Evolutionary conservation across 2,329 filamentous ascomycete genomes (phyloP).

Genomic region (Tricladium varicosporioides): DNA sequence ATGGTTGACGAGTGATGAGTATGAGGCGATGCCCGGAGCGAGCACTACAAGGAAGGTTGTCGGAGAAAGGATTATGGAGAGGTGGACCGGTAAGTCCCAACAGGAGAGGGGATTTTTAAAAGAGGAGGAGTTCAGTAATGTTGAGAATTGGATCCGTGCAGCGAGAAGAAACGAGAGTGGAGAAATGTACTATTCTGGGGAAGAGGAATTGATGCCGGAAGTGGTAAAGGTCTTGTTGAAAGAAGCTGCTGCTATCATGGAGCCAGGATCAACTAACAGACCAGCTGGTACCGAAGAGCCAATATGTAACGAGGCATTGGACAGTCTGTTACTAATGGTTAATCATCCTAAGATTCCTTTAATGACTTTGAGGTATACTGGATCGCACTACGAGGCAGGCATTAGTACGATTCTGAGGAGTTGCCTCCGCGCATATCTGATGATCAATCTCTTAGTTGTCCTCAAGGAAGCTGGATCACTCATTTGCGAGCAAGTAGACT

Average conservation of each 20-base stretch:
- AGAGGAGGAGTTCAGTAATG: not conserved
- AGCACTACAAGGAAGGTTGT: not conserved
- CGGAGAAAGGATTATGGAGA: not conserved
- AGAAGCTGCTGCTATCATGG: not conserved
- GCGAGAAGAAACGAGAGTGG: not conserved
- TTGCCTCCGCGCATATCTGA: not conserved
- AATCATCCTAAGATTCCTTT: not conserved
- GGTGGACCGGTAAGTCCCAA: not conserved
- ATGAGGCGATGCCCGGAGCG: not conserved
- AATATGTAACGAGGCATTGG: not conserved
- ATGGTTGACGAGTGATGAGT: not conserved
- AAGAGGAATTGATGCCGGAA: not conserved
- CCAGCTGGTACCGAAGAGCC: not conserved
- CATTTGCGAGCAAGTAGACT: not conserved
- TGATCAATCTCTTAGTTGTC: not conserved
- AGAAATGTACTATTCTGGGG: not conserved
- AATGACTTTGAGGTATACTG: not conserved
- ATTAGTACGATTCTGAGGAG: not conserved
- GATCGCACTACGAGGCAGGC: not conserved
- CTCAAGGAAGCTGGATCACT: not conserved
- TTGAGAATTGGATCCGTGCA: not conserved
- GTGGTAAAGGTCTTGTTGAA: not conserved
- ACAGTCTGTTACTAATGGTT: not conserved
- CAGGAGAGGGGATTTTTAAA: not conserved
- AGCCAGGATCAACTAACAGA: not conserved